Conservation (phyloP, 805 yeast genomes). For the Cyberlindnera mycetangii region DNA sequence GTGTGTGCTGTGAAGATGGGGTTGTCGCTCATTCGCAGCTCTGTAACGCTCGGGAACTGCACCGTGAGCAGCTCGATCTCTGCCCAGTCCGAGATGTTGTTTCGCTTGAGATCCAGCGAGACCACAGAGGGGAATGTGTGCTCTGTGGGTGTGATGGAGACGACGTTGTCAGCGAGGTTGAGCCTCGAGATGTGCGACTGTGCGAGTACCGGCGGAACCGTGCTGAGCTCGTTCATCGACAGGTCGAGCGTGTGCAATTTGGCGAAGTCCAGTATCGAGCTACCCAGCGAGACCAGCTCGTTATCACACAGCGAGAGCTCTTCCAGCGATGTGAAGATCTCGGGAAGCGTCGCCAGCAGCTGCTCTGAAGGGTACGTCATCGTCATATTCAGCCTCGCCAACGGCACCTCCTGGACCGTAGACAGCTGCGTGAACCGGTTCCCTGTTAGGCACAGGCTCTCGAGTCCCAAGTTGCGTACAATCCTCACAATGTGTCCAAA, state of each 20-base stretch:
- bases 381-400: constrained; percentile 26
- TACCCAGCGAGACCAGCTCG: constrained; percentile 12
- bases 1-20: constrained; percentile 38
- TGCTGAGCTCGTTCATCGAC: constrained; percentile 18
- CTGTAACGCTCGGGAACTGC: constrained; percentile 40
- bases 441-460: constrained; percentile 50
- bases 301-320: constrained; percentile 30
- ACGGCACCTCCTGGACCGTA: background rate
- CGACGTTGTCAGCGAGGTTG: constrained; percentile 16
- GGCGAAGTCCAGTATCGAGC: background rate
- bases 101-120: constrained; percentile 50
- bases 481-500: constrained; percentile 39
- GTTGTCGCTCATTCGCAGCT: constrained; percentile 50
- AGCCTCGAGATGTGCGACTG: constrained; percentile 6
- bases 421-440: constrained; percentile 36
- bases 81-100: constrained; percentile 44
- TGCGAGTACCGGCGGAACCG: constrained; percentile 8
- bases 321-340: constrained; percentile 37
- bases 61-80: constrained; percentile 43
- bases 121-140: constrained; percentile 13
- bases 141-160: constrained; percentile 30
- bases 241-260: constrained; percentile 9
- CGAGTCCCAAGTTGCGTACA: constrained; percentile 34
- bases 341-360: constrained; percentile 14
- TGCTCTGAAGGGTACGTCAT: constrained; percentile 15